A percentile compares a stretch with the other conserved stretches of the same genome.
phyloP scores from a whole-genome alignment of 1,139 yeast species.

The Lodderomyces elongisporus region DNA sequence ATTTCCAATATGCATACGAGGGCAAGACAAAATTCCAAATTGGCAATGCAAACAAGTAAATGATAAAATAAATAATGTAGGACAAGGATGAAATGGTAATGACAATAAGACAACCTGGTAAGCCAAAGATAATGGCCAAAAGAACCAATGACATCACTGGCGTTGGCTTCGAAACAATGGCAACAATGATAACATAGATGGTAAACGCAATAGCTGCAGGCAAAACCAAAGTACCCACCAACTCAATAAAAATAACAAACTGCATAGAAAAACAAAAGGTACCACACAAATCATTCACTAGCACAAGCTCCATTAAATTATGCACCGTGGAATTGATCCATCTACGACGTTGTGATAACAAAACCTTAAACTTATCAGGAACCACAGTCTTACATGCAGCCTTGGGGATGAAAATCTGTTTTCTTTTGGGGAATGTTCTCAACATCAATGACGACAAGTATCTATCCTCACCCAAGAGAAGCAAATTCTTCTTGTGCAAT shows the following conservation, averaged over 20 bases:
- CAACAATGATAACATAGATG: slow-evolving; percentile 68
- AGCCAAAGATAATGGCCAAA: slow-evolving; percentile 78
- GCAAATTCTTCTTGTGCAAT: slow-evolving; percentile 81
- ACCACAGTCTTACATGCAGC: slow-evolving; percentile 95
- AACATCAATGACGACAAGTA: slow-evolving; percentile 85
- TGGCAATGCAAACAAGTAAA: slow-evolving; percentile 80
- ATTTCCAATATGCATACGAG: slow-evolving; percentile 88
- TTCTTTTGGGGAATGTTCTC: slow-evolving; percentile 87
- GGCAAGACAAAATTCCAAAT: slow-evolving; percentile 95
- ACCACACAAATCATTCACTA: slow-evolving; percentile 91
- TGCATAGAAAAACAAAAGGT: slow-evolving; percentile 98
- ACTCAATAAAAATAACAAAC: slow-evolving; percentile 81
- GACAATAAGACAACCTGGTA: slow-evolving; percentile 86
- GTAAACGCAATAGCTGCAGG: slow-evolving; percentile 93
- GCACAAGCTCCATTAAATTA: slow-evolving; percentile 83
- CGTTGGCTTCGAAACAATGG: slow-evolving; percentile 77
- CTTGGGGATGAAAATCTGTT: slow-evolving; percentile 88
- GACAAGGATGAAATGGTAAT: slow-evolving; percentile 77
- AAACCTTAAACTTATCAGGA: slow-evolving; percentile 74
- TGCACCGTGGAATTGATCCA: slow-evolving; percentile 99
- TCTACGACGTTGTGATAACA: slow-evolving; percentile 92
- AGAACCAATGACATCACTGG: slow-evolving; percentile 77
- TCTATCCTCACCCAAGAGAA: slow-evolving; percentile 91
- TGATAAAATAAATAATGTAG: slow-evolving; percentile 75
- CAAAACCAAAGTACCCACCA: slow-evolving; percentile 83